phyloP scores from a whole-genome alignment of 805 yeast genomes.

The Saccharomycopsis sp. region DNA sequence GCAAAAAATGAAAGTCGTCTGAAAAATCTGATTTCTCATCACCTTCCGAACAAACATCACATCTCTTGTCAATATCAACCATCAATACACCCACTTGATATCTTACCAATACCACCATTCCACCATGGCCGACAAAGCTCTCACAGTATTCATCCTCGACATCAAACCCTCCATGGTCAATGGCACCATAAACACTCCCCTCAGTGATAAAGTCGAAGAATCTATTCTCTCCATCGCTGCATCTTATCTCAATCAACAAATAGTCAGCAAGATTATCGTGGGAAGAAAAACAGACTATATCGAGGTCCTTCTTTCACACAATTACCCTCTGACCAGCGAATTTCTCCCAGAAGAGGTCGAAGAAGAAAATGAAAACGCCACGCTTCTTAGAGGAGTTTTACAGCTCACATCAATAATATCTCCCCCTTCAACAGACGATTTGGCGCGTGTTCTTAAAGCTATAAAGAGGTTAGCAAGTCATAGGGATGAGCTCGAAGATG shows the following conservation, averaged over 20 bases:
- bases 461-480: background rate
- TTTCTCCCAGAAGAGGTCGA: background rate
- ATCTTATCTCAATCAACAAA: slow-evolving; percentile 4
- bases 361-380: background rate
- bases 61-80: background rate
- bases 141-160: background rate
- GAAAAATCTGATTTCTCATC: no score
- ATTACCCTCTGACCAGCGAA: background rate
- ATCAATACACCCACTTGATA: background rate
- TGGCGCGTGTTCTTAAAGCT: background rate
- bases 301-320: slow-evolving; percentile 3
- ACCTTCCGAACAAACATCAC: no score
- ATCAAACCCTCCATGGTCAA: background rate
- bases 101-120: no score
- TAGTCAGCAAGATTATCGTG: slow-evolving; percentile 26
- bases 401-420: slow-evolving; percentile 6
- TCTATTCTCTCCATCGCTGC: background rate
- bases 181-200: background rate
- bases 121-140: background rate
- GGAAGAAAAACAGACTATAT: slow-evolving; percentile 37
- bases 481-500: background rate
- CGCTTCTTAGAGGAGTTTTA: slow-evolving; percentile 4
- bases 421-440: background rate
- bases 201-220: background rate
- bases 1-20: no score